Conservation (phyloP, 371 early-diverging fungal species). For the Entomophthora muscae region DNA sequence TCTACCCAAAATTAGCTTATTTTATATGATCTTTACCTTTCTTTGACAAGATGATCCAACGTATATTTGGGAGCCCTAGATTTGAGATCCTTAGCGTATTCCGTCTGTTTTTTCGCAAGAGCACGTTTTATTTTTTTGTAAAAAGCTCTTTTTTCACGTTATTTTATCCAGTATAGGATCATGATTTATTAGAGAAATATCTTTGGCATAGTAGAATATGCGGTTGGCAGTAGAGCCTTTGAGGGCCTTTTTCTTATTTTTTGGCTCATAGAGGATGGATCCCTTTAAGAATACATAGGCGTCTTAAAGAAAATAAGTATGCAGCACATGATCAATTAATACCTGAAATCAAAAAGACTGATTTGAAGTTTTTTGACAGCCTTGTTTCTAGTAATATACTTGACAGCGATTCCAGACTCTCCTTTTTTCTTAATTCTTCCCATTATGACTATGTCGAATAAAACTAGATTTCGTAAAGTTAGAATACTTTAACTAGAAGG, state of each 20-base stretch:
- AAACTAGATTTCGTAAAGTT: too few species aligned
- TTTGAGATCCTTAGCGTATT: slow-evolving; percentile 49
- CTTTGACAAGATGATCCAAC: slow-evolving; percentile 84
- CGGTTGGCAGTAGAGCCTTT: slow-evolving; percentile 75
- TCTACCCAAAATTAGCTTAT: slow-evolving; percentile 17
- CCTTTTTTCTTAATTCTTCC: slow-evolving; percentile 76
- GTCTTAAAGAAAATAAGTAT: neutral
- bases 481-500: too few species aligned
- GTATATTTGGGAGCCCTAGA: slow-evolving; percentile 63
- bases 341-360: slow-evolving; percentile 83
- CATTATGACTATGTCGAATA: too few species aligned
- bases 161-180: slow-evolving; percentile 79
- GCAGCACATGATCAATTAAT: neutral
- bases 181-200: slow-evolving; percentile 82
- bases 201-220: slow-evolving; percentile 88
- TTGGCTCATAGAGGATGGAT: slow-evolving; percentile 94
- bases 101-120: slow-evolving; percentile 57
- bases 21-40: slow-evolving; percentile 35
- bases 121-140: slow-evolving; percentile 68
- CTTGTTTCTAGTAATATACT: slow-evolving; percentile 78
- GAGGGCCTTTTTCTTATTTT: slow-evolving; percentile 82
- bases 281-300: slow-evolving; percentile 93
- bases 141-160: slow-evolving; percentile 81
- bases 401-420: slow-evolving; percentile 72
- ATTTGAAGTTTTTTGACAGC: slow-evolving; percentile 90